Conservation (phyloP, 345 rosid species). For the Gossypium sturtianum region DNA sequence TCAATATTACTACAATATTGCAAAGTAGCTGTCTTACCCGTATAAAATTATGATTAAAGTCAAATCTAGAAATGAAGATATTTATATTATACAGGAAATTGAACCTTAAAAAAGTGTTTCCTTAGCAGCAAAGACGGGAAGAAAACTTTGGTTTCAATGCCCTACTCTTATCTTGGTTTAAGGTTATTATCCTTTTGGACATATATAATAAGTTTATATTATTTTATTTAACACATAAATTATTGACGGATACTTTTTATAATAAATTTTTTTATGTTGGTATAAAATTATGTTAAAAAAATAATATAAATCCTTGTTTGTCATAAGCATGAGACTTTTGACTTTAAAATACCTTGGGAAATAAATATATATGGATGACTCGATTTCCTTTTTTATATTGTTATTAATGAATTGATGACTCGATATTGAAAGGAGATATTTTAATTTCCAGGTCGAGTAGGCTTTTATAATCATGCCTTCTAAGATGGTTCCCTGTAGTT, state of each 20-base stretch:
- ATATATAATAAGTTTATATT: too few species aligned
- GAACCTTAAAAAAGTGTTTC: neutral
- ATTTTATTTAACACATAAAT: too few species aligned
- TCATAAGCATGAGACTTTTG: neutral
- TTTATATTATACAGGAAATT: neutral
- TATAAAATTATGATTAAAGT: neutral
- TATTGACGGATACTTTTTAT: too few species aligned
- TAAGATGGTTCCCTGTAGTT: neutral
- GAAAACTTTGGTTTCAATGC: neutral
- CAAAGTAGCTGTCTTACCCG: neutral
- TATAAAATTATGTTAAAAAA: too few species aligned
- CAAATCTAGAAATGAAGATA: neutral
- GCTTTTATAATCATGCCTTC: too few species aligned
- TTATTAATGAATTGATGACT: neutral
- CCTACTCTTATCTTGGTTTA: neutral
- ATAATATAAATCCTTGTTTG: neutral
- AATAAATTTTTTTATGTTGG: too few species aligned
- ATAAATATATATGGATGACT: neutral
- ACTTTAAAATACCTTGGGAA: neutral
- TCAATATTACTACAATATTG: neutral
- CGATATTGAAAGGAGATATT: neutral
- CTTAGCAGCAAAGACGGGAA: neutral
- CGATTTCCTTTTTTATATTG: neutral
- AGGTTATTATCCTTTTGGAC: neutral
- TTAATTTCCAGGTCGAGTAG: neutral